Evolutionary conservation across 306 rosid genomes (phyloP).

Genomic region (Glycine latifolia): DNA sequence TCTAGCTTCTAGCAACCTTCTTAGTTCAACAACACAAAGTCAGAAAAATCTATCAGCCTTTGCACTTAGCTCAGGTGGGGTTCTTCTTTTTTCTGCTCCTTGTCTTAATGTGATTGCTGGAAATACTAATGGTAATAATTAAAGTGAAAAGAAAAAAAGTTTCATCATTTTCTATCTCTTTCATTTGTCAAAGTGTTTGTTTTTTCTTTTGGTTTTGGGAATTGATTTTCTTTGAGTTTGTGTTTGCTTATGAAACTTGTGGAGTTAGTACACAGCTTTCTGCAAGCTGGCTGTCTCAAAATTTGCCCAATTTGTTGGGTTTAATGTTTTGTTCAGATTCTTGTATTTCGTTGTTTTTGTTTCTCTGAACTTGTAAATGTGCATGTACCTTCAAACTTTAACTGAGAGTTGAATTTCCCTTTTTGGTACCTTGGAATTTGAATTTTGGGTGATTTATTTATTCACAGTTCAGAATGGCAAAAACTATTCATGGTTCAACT

Average conservation of each 20-base stretch:
- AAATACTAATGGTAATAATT: not conserved
- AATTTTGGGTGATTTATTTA: conserved; percentile 36
- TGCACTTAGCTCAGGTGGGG: conserved; percentile 35
- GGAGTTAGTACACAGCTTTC: not conserved
- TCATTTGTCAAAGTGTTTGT: not conserved
- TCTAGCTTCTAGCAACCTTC: conserved; percentile 31
- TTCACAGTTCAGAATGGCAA: conserved; percentile 33
- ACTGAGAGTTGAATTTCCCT: conserved; percentile 37
- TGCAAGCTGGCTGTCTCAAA: not conserved
- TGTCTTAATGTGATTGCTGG: conserved; percentile 24
- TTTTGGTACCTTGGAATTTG: conserved; percentile 32
- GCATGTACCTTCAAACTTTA: conserved; percentile 41
- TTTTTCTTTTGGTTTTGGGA: not conserved
- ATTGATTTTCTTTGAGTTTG: not conserved
- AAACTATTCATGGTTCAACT: conserved; percentile 31
- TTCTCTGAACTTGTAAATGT: conserved; percentile 41
- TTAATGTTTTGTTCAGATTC: conserved; percentile 30
- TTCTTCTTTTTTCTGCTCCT: conserved; percentile 41
- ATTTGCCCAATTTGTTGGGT: conserved; percentile 41
- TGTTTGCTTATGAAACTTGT: conserved; percentile 1
- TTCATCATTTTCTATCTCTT: conserved; percentile 18
- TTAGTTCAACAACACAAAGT: conserved; percentile 12
- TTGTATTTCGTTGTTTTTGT: conserved; percentile 29
- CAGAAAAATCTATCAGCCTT: not conserved
- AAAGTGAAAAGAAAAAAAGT: conserved; percentile 15